These are phyloP conservation scores for Saccharomycopsis selenospora DNA, from an alignment of 805 yeast species.

Conservation along the genomic window DNA sequence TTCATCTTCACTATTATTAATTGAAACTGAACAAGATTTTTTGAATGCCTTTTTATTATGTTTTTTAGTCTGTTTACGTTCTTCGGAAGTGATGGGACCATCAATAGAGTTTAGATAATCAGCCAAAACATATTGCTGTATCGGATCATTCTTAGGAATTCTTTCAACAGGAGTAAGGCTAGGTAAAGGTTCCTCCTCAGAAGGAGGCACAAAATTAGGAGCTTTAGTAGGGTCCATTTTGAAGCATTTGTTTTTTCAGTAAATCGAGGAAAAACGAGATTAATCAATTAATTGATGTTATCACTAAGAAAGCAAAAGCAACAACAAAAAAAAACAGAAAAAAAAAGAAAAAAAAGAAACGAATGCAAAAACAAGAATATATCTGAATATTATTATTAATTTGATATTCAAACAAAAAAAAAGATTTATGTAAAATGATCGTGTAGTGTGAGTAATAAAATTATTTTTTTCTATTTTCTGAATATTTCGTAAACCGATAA, in stretches of 20 bases:
- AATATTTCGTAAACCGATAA: no score
- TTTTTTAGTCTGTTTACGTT: conserved; percentile 26
- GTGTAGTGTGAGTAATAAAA: no score
- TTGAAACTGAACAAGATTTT: neutral
- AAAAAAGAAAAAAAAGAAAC: neutral
- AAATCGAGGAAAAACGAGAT: conserved; percentile 21
- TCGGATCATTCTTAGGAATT: conserved; percentile 71
- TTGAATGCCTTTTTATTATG: neutral
- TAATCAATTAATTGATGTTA: conserved; percentile 20
- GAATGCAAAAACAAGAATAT: no score
- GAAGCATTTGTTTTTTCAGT: neutral
- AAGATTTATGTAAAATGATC: no score
- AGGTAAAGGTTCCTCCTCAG: conserved; percentile 56
- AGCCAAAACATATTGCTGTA: conserved; percentile 71
- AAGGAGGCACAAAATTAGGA: conserved; percentile 84
- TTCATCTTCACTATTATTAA: neutral
- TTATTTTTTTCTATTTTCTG: no score
- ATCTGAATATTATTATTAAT: no score
- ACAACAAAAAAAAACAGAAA: conserved; percentile 13
- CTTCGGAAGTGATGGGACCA: conserved; percentile 54
- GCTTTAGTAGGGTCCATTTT: conserved; percentile 89
- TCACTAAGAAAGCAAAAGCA: conserved; percentile 7
- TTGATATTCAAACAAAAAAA: no score
- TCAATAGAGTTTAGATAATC: conserved; percentile 66
- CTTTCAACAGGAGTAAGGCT: conserved; percentile 57